Percentiles rank a stretch among this genome's conserved stretches.
These are phyloP conservation scores for Trematosphaeria pertusa DNA, from an alignment of 2,329 filamentous ascomycete species.

Conservation along the genomic window DNA sequence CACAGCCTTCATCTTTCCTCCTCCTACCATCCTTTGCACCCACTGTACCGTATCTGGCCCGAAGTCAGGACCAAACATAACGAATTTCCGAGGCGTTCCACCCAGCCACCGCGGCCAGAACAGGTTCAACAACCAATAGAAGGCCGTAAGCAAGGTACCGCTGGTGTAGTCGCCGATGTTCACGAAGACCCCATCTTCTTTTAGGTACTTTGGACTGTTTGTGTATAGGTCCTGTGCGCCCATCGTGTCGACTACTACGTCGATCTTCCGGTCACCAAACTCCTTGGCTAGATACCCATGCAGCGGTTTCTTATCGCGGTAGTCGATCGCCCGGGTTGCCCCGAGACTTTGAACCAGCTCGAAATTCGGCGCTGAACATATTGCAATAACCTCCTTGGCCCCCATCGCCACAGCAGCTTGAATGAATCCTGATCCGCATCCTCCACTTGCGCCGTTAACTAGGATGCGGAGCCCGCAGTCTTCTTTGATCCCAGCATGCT, in stretches of 20 bases:
- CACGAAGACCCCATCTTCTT: slow-evolving; percentile 46
- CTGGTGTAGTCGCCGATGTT: slow-evolving; percentile 48
- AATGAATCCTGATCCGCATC: slow-evolving; percentile 55
- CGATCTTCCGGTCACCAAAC: slow-evolving; percentile 47
- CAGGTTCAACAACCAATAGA: slow-evolving; percentile 50
- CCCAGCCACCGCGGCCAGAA: slow-evolving; percentile 50
- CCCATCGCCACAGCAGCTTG: slow-evolving; percentile 51
- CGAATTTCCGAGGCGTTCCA: slow-evolving; percentile 48
- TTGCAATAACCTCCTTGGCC: slow-evolving; percentile 50
- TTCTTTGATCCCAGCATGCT: slow-evolving; percentile 37
- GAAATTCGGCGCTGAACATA: slow-evolving; percentile 55
- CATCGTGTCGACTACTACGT: slow-evolving; percentile 56
- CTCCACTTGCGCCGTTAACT: slow-evolving; percentile 60
- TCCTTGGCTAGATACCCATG: slow-evolving; percentile 41
- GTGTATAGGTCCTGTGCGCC: slow-evolving; percentile 55
- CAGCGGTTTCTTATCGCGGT: slow-evolving; percentile 41
- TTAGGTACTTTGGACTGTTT: slow-evolving; percentile 50
- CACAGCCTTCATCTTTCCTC: slow-evolving; percentile 39
- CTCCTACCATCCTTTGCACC: slow-evolving; percentile 43
- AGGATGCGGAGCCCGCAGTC: slow-evolving; percentile 51
- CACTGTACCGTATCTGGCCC: slow-evolving; percentile 21
- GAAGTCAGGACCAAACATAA: slow-evolving; percentile 13
- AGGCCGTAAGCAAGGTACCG: slow-evolving; percentile 38
- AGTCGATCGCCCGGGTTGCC: slow-evolving; percentile 35
- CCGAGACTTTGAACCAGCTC: slow-evolving; percentile 54